Evolutionary conservation across 805 yeast species (phyloP).

Genomic region (Grigorovia jiainica): DNA sequence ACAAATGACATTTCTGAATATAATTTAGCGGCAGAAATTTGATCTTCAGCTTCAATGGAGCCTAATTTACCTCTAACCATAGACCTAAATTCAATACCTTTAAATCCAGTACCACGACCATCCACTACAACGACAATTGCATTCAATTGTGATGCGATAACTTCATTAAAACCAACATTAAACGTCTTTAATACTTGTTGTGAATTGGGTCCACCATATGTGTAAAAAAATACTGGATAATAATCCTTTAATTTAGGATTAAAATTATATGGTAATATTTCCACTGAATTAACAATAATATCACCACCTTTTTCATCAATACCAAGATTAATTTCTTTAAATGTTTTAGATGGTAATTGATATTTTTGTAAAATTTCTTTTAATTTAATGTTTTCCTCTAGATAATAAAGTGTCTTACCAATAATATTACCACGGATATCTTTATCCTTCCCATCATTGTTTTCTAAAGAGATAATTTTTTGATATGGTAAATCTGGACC

Average conservation of each 20-base stretch:
- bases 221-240: slow-evolving; percentile 82
- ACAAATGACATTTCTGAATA: slow-evolving; percentile 61
- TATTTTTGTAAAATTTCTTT: slow-evolving; percentile 32
- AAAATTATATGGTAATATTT: slow-evolving; percentile 70
- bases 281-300: slow-evolving; percentile 53
- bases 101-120: slow-evolving; percentile 93
- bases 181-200: slow-evolving; percentile 65
- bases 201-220: slow-evolving; percentile 94
- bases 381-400: slow-evolving; percentile 37
- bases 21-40: slow-evolving; percentile 69
- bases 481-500: slow-evolving; percentile 84
- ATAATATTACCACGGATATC: slow-evolving; percentile 11
- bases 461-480: slow-evolving; percentile 48
- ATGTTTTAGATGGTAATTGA: slow-evolving; percentile 47
- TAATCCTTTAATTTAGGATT: slow-evolving; percentile 38
- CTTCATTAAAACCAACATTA: slow-evolving; percentile 57
- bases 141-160: slow-evolving; percentile 65
- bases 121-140: slow-evolving; percentile 91
- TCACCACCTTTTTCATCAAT: slow-evolving; percentile 38
- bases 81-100: slow-evolving; percentile 69
- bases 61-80: slow-evolving; percentile 79
- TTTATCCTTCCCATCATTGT: slow-evolving; percentile 8
- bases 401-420: slow-evolving; percentile 23
- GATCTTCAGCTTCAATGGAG: slow-evolving; percentile 74
- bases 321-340: slow-evolving; percentile 46